Conservation (phyloP, 176 grass and related monocot genomes). For the Olyra latifolia region DNA sequence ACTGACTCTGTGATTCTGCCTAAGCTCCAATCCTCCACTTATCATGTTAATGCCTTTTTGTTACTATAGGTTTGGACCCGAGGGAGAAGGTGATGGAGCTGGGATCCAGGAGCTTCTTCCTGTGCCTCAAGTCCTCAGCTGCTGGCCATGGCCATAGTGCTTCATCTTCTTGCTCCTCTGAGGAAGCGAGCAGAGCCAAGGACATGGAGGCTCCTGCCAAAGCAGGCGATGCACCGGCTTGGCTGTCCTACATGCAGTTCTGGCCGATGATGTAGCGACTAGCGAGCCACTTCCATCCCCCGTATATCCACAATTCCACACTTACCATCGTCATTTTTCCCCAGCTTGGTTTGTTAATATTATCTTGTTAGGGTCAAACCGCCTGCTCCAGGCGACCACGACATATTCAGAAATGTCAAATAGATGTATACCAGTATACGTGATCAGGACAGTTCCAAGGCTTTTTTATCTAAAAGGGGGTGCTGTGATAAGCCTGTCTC, state of each 20-base stretch:
- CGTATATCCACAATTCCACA: background rate
- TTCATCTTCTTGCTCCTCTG: conserved; percentile 38
- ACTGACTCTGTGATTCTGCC: background rate
- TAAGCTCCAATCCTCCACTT: background rate
- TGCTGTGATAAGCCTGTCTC: background rate
- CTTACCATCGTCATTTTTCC: background rate
- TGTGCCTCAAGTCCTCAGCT: conserved; percentile 56
- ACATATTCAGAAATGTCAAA: background rate
- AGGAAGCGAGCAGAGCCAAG: conserved; percentile 23
- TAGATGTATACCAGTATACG: background rate
- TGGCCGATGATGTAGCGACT: conserved; percentile 46
- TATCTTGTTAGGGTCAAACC: background rate
- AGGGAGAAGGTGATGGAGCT: conserved; percentile 68
- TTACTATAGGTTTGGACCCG: conserved; percentile 54
- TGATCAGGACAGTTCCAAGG: background rate
- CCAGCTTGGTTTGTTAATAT: background rate
- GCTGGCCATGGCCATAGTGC: conserved; percentile 1
- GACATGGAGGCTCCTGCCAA: background rate
- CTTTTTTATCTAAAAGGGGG: background rate
- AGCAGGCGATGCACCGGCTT: conserved; percentile 23
- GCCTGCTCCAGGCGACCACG: background rate
- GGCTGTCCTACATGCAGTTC: conserved; percentile 56
- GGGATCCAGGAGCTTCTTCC: conserved; percentile 95
- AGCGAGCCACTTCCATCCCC: background rate
- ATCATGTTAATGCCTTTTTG: background rate